These are phyloP conservation scores for Lipomyces mesembrius DNA, from an alignment of 805 yeast species.

Conservation along the genomic window DNA sequence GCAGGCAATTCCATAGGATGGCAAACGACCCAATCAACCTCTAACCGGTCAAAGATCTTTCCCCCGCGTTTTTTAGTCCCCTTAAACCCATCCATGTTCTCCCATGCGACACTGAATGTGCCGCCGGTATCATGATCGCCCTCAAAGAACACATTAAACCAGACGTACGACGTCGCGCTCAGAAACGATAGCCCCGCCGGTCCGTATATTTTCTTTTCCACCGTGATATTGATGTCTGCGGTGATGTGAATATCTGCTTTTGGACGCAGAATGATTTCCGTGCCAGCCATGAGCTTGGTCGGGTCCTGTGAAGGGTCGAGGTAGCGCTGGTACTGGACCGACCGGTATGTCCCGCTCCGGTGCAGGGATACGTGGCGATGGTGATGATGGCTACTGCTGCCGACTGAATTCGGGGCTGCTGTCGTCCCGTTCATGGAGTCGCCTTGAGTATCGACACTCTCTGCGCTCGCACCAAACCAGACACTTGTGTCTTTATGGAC, in stretches of 20 bases:
- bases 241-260: conserved; percentile 28
- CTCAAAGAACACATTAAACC: conserved; percentile 56
- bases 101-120: conserved; percentile 48
- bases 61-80: conserved; percentile 64
- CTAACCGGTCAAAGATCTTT: conserved; percentile 57
- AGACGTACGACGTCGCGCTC: conserved; percentile 45
- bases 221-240: conserved; percentile 37
- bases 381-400: conserved; percentile 10
- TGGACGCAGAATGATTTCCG: conserved; percentile 29
- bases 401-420: not conserved
- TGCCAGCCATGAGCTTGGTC: conserved; percentile 9
- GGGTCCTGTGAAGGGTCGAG: not conserved
- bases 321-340: conserved; percentile 4
- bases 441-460: not conserved
- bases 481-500: not conserved
- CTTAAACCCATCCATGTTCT: conserved; percentile 66
- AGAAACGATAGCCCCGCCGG: conserved; percentile 35
- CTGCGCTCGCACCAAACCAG: not conserved
- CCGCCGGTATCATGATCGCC: conserved; percentile 41
- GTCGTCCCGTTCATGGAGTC: not conserved
- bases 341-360: conserved; percentile 18
- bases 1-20: conserved; percentile 1
- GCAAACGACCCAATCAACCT: conserved; percentile 47
- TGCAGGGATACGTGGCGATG: conserved; percentile 9
- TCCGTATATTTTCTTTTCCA: conserved; percentile 34